A percentile compares a stretch with the other conserved stretches of the same genome.
phyloP scores from a whole-genome alignment of 169 alveolate genomes.

The Babesia caballi region DNA sequence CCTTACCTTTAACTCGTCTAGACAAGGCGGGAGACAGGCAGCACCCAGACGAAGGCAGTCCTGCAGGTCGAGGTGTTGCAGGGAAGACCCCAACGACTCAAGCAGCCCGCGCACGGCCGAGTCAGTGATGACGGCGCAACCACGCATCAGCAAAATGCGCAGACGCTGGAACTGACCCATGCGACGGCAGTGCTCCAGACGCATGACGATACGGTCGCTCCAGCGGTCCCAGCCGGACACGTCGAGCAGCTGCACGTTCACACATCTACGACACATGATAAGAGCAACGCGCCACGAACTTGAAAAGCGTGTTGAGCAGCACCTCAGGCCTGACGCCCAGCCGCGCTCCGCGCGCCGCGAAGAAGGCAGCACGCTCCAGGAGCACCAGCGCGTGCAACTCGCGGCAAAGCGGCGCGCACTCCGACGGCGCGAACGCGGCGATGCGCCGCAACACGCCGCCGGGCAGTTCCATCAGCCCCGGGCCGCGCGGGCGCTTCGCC shows the following conservation, averaged over 20 bases:
- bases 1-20: constrained; percentile 11
- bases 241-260: constrained; percentile 24
- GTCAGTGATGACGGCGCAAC: constrained; percentile 28
- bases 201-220: constrained; percentile 35
- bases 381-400: constrained; percentile 1
- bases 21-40: constrained; percentile 7
- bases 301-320: constrained; percentile 5
- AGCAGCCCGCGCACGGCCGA: constrained; percentile 18
- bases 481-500: constrained; percentile 9
- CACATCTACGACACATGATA: constrained; percentile 17
- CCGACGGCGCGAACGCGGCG: background rate
- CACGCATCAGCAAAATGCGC: constrained; percentile 15
- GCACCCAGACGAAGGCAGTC: constrained; percentile 27
- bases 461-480: background rate
- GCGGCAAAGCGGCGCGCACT: constrained; percentile 10
- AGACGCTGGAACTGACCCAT: constrained; percentile 30
- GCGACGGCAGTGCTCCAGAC: constrained; percentile 1
- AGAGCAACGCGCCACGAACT: background rate
- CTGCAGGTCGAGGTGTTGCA: constrained; percentile 24
- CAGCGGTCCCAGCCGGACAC: constrained; percentile 58
- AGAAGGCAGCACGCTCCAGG: background rate
- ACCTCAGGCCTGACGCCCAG: background rate
- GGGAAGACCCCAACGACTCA: background rate
- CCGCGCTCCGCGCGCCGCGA: background rate
- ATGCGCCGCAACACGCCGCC: background rate